Evolutionary conservation across 176 grass and related monocot species (phyloP).

Genomic region (Rhynchospora breviuscula): DNA sequence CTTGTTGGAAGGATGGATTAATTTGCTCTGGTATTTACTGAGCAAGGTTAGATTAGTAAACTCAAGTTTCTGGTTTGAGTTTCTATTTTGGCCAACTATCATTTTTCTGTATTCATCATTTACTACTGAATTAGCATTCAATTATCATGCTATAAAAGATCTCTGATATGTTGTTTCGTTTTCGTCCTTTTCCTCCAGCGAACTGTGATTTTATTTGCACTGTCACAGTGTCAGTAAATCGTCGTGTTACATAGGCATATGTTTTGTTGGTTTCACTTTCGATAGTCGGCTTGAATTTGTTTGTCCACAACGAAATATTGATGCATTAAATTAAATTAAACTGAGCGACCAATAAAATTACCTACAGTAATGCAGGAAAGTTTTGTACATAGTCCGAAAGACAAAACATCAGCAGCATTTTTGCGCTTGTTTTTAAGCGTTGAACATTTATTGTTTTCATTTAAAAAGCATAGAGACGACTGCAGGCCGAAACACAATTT

Average conservation of each 20-base stretch:
- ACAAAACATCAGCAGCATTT: background rate
- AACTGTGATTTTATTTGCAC: background rate
- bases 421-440: background rate
- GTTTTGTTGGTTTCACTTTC: too few relatives aligned
- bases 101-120: background rate
- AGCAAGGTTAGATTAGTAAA: slow-evolving; percentile 2
- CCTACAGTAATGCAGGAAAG: background rate
- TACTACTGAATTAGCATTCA: background rate
- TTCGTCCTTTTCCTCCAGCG: background rate
- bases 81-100: background rate
- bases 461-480: background rate
- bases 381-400: background rate
- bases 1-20: background rate
- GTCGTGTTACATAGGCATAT: too few relatives aligned
- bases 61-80: slow-evolving; percentile 16
- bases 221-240: background rate
- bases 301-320: too few relatives aligned
- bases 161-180: background rate
- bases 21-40: slow-evolving; percentile 18
- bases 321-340: too few relatives aligned
- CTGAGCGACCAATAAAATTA: background rate
- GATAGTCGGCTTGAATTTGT: too few relatives aligned
- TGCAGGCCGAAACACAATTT: background rate
- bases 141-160: background rate
- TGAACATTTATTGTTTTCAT: background rate